These are phyloP conservation scores for Metschnikowia hibisci DNA, from an alignment of 805 yeast genomes.

Conservation along the genomic window DNA sequence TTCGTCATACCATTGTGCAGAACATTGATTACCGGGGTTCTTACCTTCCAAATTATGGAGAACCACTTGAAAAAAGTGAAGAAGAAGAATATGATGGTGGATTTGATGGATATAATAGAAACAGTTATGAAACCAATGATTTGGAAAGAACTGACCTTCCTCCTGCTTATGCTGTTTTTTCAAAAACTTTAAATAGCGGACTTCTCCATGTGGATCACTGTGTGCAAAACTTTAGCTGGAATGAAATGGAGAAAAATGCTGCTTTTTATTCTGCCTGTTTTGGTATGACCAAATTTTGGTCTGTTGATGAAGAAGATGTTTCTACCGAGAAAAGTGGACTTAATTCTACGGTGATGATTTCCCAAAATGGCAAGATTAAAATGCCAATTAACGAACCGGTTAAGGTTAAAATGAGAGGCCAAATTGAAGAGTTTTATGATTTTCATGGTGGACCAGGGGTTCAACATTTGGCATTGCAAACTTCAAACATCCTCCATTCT, in stretches of 20 bases:
- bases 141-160: no score
- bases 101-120: no score
- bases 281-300: constrained; percentile 79
- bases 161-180: constrained; percentile 77
- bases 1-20: constrained; percentile 66
- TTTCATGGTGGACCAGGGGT: constrained; percentile 79
- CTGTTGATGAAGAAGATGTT: constrained; percentile 77
- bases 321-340: constrained; percentile 67
- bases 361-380: constrained; percentile 58
- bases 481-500: constrained; percentile 56
- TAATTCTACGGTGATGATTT: constrained; percentile 73
- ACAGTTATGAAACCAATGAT: no score
- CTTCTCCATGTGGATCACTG: constrained; percentile 64
- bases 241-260: constrained; percentile 57
- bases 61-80: constrained; percentile 27
- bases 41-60: constrained; percentile 50
- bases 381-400: constrained; percentile 90
- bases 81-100: no score
- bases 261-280: constrained; percentile 56
- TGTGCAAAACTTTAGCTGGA: constrained; percentile 76
- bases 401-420: constrained; percentile 58
- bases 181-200: constrained; percentile 44
- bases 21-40: constrained; percentile 36
- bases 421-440: constrained; percentile 77
- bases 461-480: constrained; percentile 74